phyloP scores from a whole-genome alignment of 2,329 filamentous ascomycete species.

The Sclerotiophoma versabilis region DNA sequence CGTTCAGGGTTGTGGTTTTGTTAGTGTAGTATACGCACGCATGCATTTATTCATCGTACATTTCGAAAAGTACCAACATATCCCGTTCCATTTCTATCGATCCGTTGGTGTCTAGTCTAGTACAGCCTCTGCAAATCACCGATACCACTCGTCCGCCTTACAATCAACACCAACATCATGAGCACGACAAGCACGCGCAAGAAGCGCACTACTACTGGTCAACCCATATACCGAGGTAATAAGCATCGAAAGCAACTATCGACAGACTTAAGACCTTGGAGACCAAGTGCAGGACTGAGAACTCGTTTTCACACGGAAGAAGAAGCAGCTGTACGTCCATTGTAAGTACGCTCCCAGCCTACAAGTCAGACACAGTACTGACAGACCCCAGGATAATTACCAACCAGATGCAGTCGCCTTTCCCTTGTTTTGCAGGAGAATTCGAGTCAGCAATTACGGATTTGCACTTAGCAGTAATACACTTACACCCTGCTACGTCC shows the following conservation, averaged over 20 bases:
- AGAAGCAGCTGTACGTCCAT: neutral
- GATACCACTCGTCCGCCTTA: too few relatives aligned
- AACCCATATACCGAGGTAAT: neutral
- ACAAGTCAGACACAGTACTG: neutral
- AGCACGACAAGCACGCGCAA: neutral
- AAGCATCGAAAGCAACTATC: neutral
- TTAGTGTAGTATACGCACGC: neutral
- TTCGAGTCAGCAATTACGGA: neutral
- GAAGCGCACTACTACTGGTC: neutral
- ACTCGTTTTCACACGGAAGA: neutral
- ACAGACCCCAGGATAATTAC: neutral
- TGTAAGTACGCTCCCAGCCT: neutral
- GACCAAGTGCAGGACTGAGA: neutral
- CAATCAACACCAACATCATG: neutral
- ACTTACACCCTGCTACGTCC: neutral
- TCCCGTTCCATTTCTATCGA: neutral
- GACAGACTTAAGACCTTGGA: neutral
- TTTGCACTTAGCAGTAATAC: neutral
- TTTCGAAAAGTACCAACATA: slow-evolving; percentile 1
- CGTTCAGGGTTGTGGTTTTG: neutral
- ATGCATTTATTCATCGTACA: neutral
- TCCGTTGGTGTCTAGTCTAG: neutral
- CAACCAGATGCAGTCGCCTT: neutral
- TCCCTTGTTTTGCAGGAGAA: neutral
- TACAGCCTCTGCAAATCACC: too few relatives aligned